phyloP scores from a whole-genome alignment of 2,329 filamentous ascomycete species.

The Fonsecaea pugnacius region DNA sequence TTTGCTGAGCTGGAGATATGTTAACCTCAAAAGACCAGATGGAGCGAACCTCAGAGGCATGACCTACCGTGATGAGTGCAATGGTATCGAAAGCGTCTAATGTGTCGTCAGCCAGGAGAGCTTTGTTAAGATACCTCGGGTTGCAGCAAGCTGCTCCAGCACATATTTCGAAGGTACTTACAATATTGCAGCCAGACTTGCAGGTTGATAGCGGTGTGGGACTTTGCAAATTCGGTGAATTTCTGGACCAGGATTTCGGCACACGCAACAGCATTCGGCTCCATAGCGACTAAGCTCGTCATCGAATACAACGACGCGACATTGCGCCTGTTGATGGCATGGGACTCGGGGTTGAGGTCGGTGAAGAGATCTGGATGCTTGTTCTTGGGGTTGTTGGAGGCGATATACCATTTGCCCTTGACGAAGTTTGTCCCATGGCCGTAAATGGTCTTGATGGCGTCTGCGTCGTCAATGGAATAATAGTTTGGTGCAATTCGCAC shows the following conservation, averaged over 20 bases:
- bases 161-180: slow-evolving; percentile 61
- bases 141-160: slow-evolving; percentile 52
- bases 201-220: slow-evolving; percentile 37
- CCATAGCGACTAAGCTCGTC: slow-evolving; percentile 43
- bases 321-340: slow-evolving; percentile 71
- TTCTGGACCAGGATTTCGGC: slow-evolving; percentile 51
- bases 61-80: slow-evolving; percentile 41
- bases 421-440: slow-evolving; percentile 78
- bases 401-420: slow-evolving; percentile 60
- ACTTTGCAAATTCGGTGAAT: slow-evolving; percentile 42
- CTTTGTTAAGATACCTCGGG: neutral
- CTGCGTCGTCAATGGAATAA: slow-evolving; percentile 73
- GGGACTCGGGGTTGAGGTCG: slow-evolving; percentile 73
- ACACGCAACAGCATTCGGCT: slow-evolving; percentile 77
- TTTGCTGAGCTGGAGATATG: slow-evolving; percentile 39
- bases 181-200: slow-evolving; percentile 49
- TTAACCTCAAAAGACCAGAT: neutral
- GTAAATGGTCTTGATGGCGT: slow-evolving; percentile 75
- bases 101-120: neutral
- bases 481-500: slow-evolving; percentile 75
- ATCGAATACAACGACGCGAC: slow-evolving; percentile 68
- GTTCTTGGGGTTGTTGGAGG: slow-evolving; percentile 15
- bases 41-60: neutral
- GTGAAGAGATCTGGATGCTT: slow-evolving; percentile 59
- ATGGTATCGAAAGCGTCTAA: slow-evolving; percentile 42